Base-by-base conservation (phyloP, 129 eudicot genomes). In the Apium graveolens region DNA sequence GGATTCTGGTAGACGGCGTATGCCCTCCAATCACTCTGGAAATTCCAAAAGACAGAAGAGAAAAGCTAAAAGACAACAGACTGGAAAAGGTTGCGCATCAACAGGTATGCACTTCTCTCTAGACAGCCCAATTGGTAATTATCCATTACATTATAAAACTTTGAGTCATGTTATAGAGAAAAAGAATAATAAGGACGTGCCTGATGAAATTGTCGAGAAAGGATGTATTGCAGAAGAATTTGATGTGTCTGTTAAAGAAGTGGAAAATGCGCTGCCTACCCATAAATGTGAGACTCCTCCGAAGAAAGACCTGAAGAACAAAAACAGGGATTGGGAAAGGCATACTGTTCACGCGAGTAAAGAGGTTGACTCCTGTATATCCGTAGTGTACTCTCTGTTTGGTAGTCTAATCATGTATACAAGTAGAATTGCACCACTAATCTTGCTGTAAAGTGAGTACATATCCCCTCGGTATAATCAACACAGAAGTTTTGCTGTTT, bases 11-110 rank as follows among this genome's bases (percentile, higher is more conserved):
- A 26, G 11, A 31, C 26, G 29, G 32, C 10, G 6, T 18, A 27
- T 11, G 62, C 63, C 7, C 21, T 7, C 32, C 13, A 3, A 16
- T 26, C 39, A 45, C 7, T 20, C 63, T 0, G 24, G 26, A 14
- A 74, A 26, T 12, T 16, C 24, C 24, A 27, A 5, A 53, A 74
- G 78, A 74, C 57, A 46, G 38, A 44, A 74, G 78, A 45, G 78
- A 46, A 46, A 29, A 32, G 63, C 62, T 44, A 74, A n/a, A 74
- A 74, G 51, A 74, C 9, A 17, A 74, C 78, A 45, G 20, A 1
- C 9, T 74, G 14, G 13, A 74, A 74, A 49, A 74, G 10, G 20
- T 9, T 44, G 24, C 45, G 29, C 63, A 2, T 29, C 78, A 18
- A 74, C 31, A 31, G 78, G 63, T 74, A 45, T n/a, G 27, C 20